Conservation (phyloP, 2,329 filamentous ascomycete species). For the Epicoccum sorghinum region DNA sequence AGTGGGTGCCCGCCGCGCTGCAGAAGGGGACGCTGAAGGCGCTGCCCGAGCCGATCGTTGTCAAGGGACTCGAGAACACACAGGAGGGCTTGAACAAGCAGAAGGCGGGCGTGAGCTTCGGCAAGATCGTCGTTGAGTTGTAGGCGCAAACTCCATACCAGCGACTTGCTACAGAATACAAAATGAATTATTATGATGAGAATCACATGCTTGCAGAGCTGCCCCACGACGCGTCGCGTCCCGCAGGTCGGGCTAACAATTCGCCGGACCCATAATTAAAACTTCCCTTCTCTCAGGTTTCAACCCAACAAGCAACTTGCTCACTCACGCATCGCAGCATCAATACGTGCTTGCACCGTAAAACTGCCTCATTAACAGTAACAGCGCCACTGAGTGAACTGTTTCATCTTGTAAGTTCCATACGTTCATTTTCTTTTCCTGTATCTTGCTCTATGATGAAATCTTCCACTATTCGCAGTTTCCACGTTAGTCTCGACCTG, state of each 20-base stretch:
- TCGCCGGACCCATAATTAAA: conserved; percentile 17
- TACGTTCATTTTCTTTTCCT: not conserved
- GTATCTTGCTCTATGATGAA: conserved; percentile 14
- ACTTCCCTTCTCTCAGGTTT: not conserved
- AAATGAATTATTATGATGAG: too few species aligned
- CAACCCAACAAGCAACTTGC: not conserved
- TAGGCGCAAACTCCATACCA: conserved; percentile 1
- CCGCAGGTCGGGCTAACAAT: conserved; percentile 5
- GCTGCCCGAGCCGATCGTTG: conserved; percentile 37
- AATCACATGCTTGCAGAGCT: not conserved
- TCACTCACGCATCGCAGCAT: not conserved
- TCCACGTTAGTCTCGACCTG: conserved; percentile 21
- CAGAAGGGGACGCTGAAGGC: conserved; percentile 40
- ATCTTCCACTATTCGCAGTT: conserved; percentile 22
- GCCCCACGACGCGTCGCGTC: conserved; percentile 1
- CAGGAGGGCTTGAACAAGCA: conserved; percentile 37
- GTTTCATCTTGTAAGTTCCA: not conserved
- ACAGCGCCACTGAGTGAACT: not conserved
- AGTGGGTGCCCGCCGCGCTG: conserved; percentile 41
- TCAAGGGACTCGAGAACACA: conserved; percentile 34
- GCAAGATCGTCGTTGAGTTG: conserved; percentile 41
- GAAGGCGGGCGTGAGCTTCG: conserved; percentile 42
- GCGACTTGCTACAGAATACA: too few species aligned
- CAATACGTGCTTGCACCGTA: not conserved
- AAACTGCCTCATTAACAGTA: not conserved